Base-by-base conservation (phyloP, 1,284 basidiomycete species). In the Veloboletus limbatus region DNA sequence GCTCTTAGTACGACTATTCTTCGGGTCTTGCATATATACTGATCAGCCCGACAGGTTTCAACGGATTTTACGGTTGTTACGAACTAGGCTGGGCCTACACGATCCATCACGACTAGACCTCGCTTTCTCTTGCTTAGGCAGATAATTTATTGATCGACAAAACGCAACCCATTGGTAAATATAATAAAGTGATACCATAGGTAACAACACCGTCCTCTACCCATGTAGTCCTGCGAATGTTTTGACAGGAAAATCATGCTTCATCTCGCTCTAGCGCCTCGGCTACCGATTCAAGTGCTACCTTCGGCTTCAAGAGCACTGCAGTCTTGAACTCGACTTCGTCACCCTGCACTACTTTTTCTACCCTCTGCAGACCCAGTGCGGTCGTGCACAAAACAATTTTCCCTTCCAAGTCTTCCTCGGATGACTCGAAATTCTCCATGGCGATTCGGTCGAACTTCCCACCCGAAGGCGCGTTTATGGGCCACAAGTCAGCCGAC, bases 401-500 rank as follows among this genome's bases (percentile, higher is more conserved):
- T 5, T 49, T 46, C 2, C 48, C 55, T 10, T 53, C 53, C 43
- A 36, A 26, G 17, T 44, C 33, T 1, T 41, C 51, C 1, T 32
- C 49, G 17, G 46, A 45, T 7, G 57, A 46, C 43, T 66, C 69
- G 31, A 73, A 66, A 39, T 77, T 71, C 14, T 75, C 71, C 78
- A 82, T 78, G 26, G 47, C 57, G 3, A 51, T 52, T 0, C 54
- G 47, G 45, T 75, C 66, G 43, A 73, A 81, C n/a, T 43, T 53
- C 1, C 65, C 58, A 20, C 71, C 71, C 1, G 69, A 65, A 0
- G 56, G 51, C n/a, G 70, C 64, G 31, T 71, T 66, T 30, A 73
- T 58, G 28, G 73, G 67, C 60, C 73, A 67, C 48, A 77, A 48
- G 49, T 79, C 78, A 32, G 71, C 72, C 0, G 75, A 77, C 0